phyloP scores from a whole-genome alignment of 1,284 basidiomycete genomes.

The Cutaneotrichosporon cutaneum region DNA sequence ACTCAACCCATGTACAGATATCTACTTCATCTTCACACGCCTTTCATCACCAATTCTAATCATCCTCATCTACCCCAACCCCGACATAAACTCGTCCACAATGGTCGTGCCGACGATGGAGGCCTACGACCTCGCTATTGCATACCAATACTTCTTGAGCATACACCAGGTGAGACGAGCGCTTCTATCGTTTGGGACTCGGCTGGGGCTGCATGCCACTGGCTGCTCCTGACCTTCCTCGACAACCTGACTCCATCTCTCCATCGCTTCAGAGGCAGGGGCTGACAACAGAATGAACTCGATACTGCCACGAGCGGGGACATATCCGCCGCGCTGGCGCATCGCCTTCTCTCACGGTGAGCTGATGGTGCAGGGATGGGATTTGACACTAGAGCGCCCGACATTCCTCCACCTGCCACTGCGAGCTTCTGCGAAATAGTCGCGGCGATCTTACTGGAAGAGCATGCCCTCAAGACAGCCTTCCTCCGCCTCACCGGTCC shows the following conservation, averaged over 20 bases:
- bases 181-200: background rate
- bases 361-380: background rate
- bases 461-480: too few relatives aligned
- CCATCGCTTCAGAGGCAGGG: background rate
- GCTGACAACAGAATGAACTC: background rate
- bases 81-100: background rate
- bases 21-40: background rate
- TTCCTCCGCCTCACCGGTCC: too few relatives aligned
- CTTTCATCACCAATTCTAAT: background rate
- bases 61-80: background rate
- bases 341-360: background rate
- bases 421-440: too few relatives aligned
- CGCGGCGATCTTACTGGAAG: too few relatives aligned
- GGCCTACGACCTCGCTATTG: slow-evolving; percentile 1
- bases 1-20: background rate
- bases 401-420: too few relatives aligned
- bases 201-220: too few relatives aligned
- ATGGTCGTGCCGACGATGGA: background rate
- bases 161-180: background rate
- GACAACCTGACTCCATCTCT: background rate
- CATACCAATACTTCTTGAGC: slow-evolving; percentile 4
- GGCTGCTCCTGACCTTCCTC: background rate
- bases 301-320: background rate
- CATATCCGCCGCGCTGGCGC: background rate
- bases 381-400: too few relatives aligned